Evolutionary conservation across 2,329 filamentous ascomycete species (phyloP).

Genomic region (Hypoxylon sp.): DNA sequence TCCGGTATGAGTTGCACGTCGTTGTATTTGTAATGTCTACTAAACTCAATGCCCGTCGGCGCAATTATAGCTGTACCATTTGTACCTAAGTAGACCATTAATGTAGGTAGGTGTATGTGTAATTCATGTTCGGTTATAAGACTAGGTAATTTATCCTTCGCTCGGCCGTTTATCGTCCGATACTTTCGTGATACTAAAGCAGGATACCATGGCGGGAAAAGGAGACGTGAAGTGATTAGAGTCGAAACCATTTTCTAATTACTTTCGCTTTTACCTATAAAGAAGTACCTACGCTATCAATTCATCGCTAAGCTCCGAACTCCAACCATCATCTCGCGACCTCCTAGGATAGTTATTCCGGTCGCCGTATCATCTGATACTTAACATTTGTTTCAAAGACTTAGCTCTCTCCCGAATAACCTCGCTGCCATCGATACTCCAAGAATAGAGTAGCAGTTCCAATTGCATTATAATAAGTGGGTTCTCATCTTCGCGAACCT

Average conservation of each 20-base stretch:
- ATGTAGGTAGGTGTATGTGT: not conserved
- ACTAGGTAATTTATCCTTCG: not conserved
- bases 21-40: not conserved
- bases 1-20: not conserved
- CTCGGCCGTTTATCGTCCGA: not conserved
- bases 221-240: too few relatives aligned
- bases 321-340: not conserved
- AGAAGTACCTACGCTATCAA: conserved; percentile 4
- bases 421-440: conserved; percentile 4
- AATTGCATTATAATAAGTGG: not conserved
- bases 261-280: conserved; percentile 1
- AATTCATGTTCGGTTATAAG: not conserved
- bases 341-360: not conserved
- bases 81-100: not conserved
- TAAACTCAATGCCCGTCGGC: not conserved
- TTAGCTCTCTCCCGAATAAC: not conserved
- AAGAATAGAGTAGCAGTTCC: not conserved
- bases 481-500: not conserved
- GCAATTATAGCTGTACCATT: not conserved
- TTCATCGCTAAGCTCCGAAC: not conserved
- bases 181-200: not conserved
- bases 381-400: not conserved
- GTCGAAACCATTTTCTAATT: not conserved
- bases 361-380: not conserved
- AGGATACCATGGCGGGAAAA: not conserved